phyloP scores from a whole-genome alignment of 108 stramenopile genomes.

The Poteriospumella lacustris region DNA sequence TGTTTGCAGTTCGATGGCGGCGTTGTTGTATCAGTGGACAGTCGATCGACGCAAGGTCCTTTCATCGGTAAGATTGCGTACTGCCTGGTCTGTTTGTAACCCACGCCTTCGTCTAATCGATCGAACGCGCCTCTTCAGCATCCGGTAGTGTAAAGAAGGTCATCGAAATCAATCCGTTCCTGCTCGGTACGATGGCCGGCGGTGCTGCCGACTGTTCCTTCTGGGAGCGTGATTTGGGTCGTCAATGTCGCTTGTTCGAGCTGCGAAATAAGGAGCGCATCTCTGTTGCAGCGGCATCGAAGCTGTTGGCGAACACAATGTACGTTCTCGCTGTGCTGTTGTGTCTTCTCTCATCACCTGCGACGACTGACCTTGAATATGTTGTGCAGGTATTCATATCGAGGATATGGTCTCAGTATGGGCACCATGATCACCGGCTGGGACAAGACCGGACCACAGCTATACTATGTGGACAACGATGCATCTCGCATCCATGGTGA shows the following conservation, averaged over 20 bases:
- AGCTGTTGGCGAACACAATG: slow-evolving; percentile 89
- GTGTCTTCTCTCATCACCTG: too few relatives aligned
- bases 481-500: slow-evolving; percentile 93
- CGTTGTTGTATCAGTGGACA: slow-evolving; percentile 62
- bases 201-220: slow-evolving; percentile 97
- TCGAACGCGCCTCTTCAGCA: slow-evolving; percentile 16
- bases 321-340: not conserved
- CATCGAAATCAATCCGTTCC: slow-evolving; percentile 96
- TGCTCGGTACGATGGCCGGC: slow-evolving; percentile 98
- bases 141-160: slow-evolving; percentile 85
- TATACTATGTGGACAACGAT: slow-evolving; percentile 98
- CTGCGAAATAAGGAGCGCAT: slow-evolving; percentile 92
- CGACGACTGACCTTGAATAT: too few relatives aligned
- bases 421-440: slow-evolving; percentile 97
- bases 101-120: not conserved
- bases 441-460: slow-evolving; percentile 97
- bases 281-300: slow-evolving; percentile 93
- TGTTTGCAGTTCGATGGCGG: slow-evolving; percentile 36
- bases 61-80: slow-evolving; percentile 72
- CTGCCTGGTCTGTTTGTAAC: too few relatives aligned
- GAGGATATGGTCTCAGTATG: slow-evolving; percentile 97
- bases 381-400: slow-evolving; percentile 70
- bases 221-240: slow-evolving; percentile 92
- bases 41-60: slow-evolving; percentile 83
- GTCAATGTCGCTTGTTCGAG: slow-evolving; percentile 92